Conservation (phyloP, 2,329 filamentous ascomycete genomes). For the Sporothrix phasma region DNA sequence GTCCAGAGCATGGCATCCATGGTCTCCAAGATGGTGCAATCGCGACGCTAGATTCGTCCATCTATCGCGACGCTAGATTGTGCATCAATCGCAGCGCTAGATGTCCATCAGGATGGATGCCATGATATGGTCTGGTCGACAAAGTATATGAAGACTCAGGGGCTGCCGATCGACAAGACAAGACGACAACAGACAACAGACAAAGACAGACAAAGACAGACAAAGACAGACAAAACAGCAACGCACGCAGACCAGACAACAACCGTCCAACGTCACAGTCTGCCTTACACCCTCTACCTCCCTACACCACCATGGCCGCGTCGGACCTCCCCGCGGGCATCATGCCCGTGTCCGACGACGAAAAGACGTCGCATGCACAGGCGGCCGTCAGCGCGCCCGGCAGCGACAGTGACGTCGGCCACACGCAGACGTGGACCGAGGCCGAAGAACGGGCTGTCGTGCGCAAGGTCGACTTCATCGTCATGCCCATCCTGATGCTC, state of each 20-base stretch:
- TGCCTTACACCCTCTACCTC: no score
- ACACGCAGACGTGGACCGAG: conserved; percentile 6
- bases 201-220: no score
- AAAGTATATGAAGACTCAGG: conserved; percentile 11
- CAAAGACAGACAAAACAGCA: no score
- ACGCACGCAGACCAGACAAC: no score
- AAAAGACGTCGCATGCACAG: neutral
- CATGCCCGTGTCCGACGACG: neutral
- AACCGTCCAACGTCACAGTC: no score
- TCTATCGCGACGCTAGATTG: no score
- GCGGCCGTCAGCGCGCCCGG: neutral
- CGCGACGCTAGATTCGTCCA: conserved; percentile 2
- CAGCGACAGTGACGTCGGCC: conserved; percentile 6
- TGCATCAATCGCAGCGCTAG: no score
- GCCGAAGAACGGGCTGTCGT: conserved; percentile 11
- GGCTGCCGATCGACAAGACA: neutral
- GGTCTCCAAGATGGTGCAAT: conserved; percentile 10
- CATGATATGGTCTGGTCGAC: no score
- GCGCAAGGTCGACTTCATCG: conserved; percentile 28
- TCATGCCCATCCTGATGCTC: conserved; percentile 34
- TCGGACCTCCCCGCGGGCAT: neutral
- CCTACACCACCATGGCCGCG: neutral
- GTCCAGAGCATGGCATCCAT: neutral
- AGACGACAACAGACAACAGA: neutral
- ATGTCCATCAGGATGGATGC: no score